Evolutionary conservation across 2,329 filamentous ascomycete species (phyloP).

Genomic region (Hypoxylon sp.): DNA sequence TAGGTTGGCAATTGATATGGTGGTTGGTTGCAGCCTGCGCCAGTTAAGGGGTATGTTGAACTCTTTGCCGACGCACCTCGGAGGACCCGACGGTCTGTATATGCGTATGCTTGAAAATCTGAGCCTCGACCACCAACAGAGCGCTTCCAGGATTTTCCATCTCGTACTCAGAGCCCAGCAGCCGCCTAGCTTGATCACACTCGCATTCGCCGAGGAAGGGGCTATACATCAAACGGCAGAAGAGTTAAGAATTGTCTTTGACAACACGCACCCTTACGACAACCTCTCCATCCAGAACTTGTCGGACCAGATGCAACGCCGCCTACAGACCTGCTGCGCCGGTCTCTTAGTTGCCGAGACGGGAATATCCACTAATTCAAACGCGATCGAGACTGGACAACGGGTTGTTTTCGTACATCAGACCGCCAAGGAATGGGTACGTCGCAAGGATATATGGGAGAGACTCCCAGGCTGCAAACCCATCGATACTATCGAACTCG

Average conservation of each 20-base stretch:
- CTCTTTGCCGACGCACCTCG: slow-evolving; percentile 52
- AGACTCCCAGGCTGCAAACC: slow-evolving; percentile 46
- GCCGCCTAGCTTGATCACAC: slow-evolving; percentile 53
- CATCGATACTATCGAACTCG: slow-evolving; percentile 47
- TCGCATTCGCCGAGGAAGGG: slow-evolving; percentile 53
- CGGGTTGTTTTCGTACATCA: slow-evolving; percentile 55
- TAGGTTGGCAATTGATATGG: slow-evolving; percentile 53
- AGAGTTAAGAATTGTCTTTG: slow-evolving; percentile 47
- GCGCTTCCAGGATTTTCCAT: slow-evolving; percentile 53
- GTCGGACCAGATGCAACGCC: slow-evolving; percentile 49
- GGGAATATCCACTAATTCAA: slow-evolving; percentile 38
- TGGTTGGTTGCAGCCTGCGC: slow-evolving; percentile 52
- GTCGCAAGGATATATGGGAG: slow-evolving; percentile 52
- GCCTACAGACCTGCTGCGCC: slow-evolving; percentile 48
- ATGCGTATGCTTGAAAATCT: slow-evolving; percentile 55
- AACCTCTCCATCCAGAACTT: slow-evolving; percentile 45
- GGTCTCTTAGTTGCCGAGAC: slow-evolving; percentile 52
- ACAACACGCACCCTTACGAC: slow-evolving; percentile 45
- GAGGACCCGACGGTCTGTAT: slow-evolving; percentile 53
- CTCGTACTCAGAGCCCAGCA: slow-evolving; percentile 52
- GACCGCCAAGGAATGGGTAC: slow-evolving; percentile 54
- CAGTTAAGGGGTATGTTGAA: slow-evolving; percentile 50
- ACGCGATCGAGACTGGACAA: slow-evolving; percentile 44
- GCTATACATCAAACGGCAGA: slow-evolving; percentile 45
- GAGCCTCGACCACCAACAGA: slow-evolving; percentile 47